These are phyloP conservation scores for Amanita molliuscula DNA, from an alignment of 768 basidiomycete species.

Conservation along the genomic window DNA sequence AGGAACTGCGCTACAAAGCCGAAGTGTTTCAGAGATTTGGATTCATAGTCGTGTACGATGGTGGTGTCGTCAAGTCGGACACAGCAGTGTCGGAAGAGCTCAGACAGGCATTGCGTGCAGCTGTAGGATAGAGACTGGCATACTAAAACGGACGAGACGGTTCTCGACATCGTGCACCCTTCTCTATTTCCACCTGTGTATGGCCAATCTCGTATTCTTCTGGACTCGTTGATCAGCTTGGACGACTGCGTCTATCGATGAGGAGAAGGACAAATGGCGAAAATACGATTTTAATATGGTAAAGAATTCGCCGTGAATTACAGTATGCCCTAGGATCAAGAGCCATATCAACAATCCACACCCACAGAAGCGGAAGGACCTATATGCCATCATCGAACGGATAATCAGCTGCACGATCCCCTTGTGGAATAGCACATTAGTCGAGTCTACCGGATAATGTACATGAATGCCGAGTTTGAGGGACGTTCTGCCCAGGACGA, in stretches of 20 bases:
- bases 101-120: not conserved
- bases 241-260: constrained; percentile 2
- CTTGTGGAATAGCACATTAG: not conserved
- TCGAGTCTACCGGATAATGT: too few relatives aligned
- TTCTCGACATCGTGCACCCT: constrained; percentile 4
- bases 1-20: constrained; percentile 14
- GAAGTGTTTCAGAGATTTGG: constrained; percentile 7
- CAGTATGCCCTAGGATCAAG: not conserved
- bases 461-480: too few relatives aligned
- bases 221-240: not conserved
- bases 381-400: too few relatives aligned
- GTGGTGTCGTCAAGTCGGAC: constrained; percentile 20
- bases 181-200: constrained; percentile 2
- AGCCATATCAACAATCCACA: too few relatives aligned
- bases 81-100: constrained; percentile 12
- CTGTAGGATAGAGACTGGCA: constrained; percentile 2
- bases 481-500: too few relatives aligned
- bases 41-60: constrained; percentile 3
- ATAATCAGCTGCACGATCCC: not conserved
- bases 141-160: constrained; percentile 1
- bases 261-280: not conserved
- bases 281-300: not conserved
- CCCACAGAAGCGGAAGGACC: too few relatives aligned
- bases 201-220: not conserved
- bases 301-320: not conserved